These are phyloP conservation scores for Penicillium paradoxum DNA, from an alignment of 495 filamentous ascomycete species.

Conservation along the genomic window DNA sequence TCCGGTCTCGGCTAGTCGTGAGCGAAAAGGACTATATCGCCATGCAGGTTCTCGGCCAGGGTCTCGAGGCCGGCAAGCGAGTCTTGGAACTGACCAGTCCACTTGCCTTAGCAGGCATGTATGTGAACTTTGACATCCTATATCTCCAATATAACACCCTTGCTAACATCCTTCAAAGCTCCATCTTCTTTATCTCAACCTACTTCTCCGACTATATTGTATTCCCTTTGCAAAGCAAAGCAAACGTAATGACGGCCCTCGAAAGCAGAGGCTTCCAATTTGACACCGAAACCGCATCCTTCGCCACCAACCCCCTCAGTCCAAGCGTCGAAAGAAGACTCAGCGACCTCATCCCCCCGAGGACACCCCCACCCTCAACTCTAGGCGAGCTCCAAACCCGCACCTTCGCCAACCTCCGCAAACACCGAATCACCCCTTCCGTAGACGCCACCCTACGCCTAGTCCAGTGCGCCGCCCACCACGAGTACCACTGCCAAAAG, in stretches of 20 bases:
- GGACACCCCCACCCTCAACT: constrained; percentile 72
- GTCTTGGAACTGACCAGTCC: constrained; percentile 90
- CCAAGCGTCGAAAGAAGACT: constrained; percentile 25
- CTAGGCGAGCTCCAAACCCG: constrained; percentile 72
- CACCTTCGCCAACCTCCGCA: constrained; percentile 73
- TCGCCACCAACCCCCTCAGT: constrained; percentile 51
- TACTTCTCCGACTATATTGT: constrained; percentile 98
- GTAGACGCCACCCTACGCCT: constrained; percentile 66
- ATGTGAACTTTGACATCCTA: constrained; percentile 23
- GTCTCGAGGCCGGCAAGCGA: constrained; percentile 87
- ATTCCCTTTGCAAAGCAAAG: constrained; percentile 68
- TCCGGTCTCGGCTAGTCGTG: constrained; percentile 57
- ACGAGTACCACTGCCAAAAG: constrained; percentile 40
- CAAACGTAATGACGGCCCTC: constrained; percentile 69
- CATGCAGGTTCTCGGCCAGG: constrained; percentile 81
- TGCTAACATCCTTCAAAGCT: constrained; percentile 37
- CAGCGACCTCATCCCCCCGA: constrained; percentile 45
- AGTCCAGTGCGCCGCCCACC: constrained; percentile 76
- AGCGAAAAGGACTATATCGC: constrained; percentile 81
- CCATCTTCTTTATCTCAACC: constrained; percentile 97
- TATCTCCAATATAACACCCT: neutral
- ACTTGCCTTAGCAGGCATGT: constrained; percentile 87
- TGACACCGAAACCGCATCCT: constrained; percentile 63
- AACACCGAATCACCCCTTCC: constrained; percentile 65
- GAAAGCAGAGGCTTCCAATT: constrained; percentile 80